Base-by-base conservation (phyloP, 1,139 yeast genomes). In the Magnusiomyces sp. region DNA sequence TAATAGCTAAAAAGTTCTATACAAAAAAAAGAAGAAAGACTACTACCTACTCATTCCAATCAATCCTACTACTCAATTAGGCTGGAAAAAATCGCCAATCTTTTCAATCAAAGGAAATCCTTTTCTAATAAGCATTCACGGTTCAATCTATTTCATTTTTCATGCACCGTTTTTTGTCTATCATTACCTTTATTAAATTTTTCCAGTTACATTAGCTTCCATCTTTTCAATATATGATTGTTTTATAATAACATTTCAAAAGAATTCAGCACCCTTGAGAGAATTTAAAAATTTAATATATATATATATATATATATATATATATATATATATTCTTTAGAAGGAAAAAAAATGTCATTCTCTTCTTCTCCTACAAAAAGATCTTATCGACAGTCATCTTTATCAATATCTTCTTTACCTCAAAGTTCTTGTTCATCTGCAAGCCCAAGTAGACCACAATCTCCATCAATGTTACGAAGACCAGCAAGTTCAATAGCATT, bases 401-500 rank as follows among this genome's bases (percentile, higher is more conserved):
- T 47, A 43, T 33, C 45, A 6, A 38, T 46, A 11, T 44, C 46
- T 16, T 48, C 51, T 10, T 49, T 51, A n/a, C 31, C 53, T 16
- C 46, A 48, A 43, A 29, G 49, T 32, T 33, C 46, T 2, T 47
- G 31, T 20, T 36, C 50, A 19, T 47, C 51, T 13, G 33, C 51
- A 17, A 48, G 49, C 34, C 46, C 46, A n/a, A 55, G 54, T 20
- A 49, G 65, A 32, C 65, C 65, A 3, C 61, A 61, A 45, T 59
- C 65, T 1, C 65, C 65, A 4, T 46, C 52, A 31, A 45, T 58
- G 41, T 46, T 57, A 23, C 47, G 63, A 40, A 53, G 65, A 20
- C 65, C 65, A 5, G 61, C 62, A 3, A 56, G 60, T 38, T 55
- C 63, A 2, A 51, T 62, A 48, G 60, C 64, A 13, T 53, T 61